Percentiles rank a stretch among this genome's conserved stretches.
These are phyloP conservation scores for Otatea glauca DNA, from an alignment of 176 grass and related monocot genomes.

Conservation along the genomic window DNA sequence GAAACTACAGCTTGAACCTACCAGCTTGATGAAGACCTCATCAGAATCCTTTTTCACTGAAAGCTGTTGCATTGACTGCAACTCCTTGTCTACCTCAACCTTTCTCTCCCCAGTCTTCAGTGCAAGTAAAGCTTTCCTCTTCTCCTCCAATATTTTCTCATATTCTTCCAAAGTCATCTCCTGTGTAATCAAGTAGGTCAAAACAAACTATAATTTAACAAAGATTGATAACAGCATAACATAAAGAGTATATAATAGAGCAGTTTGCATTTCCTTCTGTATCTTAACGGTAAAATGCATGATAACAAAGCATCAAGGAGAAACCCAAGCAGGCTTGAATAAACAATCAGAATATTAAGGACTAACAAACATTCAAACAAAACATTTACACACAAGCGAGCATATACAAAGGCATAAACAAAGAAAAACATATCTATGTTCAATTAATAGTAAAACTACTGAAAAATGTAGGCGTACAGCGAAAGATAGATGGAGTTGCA, in stretches of 20 bases:
- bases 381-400: neutral
- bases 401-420: neutral
- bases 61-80: constrained; percentile 69
- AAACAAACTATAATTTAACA: neutral
- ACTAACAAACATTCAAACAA: neutral
- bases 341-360: neutral
- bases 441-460: neutral
- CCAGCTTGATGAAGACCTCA: constrained; percentile 79
- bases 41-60: constrained; percentile 62
- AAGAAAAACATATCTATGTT: neutral
- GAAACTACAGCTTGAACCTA: neutral
- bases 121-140: constrained; percentile 69
- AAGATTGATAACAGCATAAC: neutral
- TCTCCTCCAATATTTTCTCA: constrained; percentile 85
- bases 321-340: neutral
- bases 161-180: constrained; percentile 94
- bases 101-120: constrained; percentile 74
- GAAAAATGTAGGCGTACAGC: neutral
- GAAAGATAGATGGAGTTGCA: neutral
- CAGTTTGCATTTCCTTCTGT: neutral
- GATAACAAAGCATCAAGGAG: neutral
- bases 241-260: neutral
- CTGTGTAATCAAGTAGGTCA: constrained; percentile 36
- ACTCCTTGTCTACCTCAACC: constrained; percentile 78
- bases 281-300: neutral